Conservation (phyloP, 2,329 filamentous ascomycete species). For the Pseudopithomyces maydicus region DNA sequence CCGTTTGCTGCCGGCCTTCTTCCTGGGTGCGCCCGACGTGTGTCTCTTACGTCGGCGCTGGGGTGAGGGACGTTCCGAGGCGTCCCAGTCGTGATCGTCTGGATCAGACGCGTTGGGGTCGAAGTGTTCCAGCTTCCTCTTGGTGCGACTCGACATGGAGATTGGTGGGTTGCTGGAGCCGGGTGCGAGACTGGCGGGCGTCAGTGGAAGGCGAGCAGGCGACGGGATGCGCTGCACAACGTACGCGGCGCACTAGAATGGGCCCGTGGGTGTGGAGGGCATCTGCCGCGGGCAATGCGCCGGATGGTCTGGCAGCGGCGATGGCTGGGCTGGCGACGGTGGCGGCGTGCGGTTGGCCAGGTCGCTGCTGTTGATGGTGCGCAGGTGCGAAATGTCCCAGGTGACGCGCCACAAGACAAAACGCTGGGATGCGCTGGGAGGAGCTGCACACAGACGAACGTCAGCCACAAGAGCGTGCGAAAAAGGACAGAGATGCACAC, state of each 20-base stretch:
- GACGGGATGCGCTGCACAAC: slow-evolving; percentile 22
- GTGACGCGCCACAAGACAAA: slow-evolving; percentile 21
- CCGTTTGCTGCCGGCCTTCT: slow-evolving; percentile 39
- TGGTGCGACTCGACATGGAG: slow-evolving; percentile 45
- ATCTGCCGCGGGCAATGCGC: slow-evolving; percentile 27
- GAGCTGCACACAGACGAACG: slow-evolving; percentile 5
- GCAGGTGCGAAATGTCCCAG: slow-evolving; percentile 11
- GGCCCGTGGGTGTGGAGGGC: slow-evolving; percentile 19
- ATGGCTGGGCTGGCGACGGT: slow-evolving; percentile 22
- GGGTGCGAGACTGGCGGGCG: slow-evolving; percentile 23
- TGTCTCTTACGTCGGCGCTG: slow-evolving; percentile 36
- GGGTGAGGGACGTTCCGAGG: slow-evolving; percentile 30
- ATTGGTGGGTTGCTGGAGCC: slow-evolving; percentile 26
- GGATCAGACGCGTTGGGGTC: slow-evolving; percentile 47
- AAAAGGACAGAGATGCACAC: background rate
- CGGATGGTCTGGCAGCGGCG: slow-evolving; percentile 28
- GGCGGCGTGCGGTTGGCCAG: slow-evolving; percentile 19
- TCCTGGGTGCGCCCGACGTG: slow-evolving; percentile 31
- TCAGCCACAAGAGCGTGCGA: background rate
- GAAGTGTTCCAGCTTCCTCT: slow-evolving; percentile 46
- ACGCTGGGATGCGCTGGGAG: slow-evolving; percentile 14
- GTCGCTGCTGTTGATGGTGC: slow-evolving; percentile 24
- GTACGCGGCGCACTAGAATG: slow-evolving; percentile 27
- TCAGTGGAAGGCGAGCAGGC: slow-evolving; percentile 21
- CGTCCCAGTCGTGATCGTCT: slow-evolving; percentile 46